Evolutionary conservation across 1,284 basidiomycete species (phyloP).

Genomic region (Apiotrichum veenhuisii): DNA sequence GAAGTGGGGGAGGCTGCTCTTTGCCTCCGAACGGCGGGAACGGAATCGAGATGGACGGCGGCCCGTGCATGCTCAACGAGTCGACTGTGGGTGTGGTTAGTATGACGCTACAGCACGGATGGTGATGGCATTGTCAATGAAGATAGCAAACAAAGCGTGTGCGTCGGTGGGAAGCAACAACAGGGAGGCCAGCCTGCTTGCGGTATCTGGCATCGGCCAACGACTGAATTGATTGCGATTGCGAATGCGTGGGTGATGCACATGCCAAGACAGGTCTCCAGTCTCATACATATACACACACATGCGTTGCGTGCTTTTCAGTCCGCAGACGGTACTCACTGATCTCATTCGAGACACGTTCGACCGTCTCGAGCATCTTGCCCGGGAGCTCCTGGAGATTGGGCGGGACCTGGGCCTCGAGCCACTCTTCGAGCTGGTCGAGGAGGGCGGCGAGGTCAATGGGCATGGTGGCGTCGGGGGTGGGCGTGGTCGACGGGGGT

Average conservation of each 20-base stretch:
- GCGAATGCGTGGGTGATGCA: not conserved
- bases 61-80: slow-evolving; percentile 44
- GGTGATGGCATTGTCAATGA: not conserved
- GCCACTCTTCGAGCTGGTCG: slow-evolving; percentile 48
- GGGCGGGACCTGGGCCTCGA: slow-evolving; percentile 43
- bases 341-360: slow-evolving; percentile 43
- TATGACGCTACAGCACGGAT: not conserved
- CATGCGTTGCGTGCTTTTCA: no score
- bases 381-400: slow-evolving; percentile 45
- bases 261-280: no score
- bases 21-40: slow-evolving; percentile 45
- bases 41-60: slow-evolving; percentile 45
- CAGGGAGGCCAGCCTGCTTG: no score
- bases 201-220: no score
- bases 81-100: slow-evolving; percentile 34
- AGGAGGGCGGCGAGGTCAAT: slow-evolving; percentile 37
- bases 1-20: slow-evolving; percentile 29
- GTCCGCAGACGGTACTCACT: slow-evolving; percentile 27
- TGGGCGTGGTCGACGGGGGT: not conserved
- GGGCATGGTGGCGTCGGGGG: slow-evolving; percentile 26
- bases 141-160: not conserved
- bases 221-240: no score
- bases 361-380: slow-evolving; percentile 45
- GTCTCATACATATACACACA: not conserved
- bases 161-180: no score